Percentiles rank a stretch among this genome's conserved stretches.
Conservation (phyloP, 495 filamentous ascomycete species). For the Lophium mytilinum region DNA sequence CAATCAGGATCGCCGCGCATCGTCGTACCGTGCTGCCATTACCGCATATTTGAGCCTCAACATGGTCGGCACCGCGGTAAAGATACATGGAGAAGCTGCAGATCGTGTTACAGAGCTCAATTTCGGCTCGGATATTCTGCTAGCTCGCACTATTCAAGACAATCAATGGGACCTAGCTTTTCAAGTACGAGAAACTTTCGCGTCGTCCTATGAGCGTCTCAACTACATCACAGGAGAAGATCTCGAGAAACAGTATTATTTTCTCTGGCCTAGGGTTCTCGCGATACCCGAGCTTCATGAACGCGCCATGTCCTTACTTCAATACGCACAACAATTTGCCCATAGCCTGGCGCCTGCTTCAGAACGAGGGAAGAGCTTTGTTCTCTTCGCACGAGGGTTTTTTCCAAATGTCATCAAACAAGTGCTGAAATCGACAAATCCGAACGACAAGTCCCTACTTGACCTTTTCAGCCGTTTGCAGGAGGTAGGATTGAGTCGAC, state of each 20-base stretch:
- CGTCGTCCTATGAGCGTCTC: no score
- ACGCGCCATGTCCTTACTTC: constrained; percentile 8
- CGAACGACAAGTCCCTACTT: constrained; percentile 12
- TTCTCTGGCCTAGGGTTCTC: background rate
- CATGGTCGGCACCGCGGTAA: constrained; percentile 19
- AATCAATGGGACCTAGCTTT: constrained; percentile 22
- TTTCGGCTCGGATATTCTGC: constrained; percentile 17
- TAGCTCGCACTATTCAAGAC: constrained; percentile 16
- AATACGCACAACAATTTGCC: constrained; percentile 8
- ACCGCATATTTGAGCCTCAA: constrained; percentile 14
- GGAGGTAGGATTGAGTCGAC: background rate
- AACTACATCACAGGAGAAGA: background rate
- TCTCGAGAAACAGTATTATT: background rate
- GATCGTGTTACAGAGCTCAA: background rate
- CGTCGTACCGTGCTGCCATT: constrained; percentile 21
- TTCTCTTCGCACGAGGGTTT: constrained; percentile 2
- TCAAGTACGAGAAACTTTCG: constrained; percentile 6
- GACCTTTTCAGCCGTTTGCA: constrained; percentile 11
- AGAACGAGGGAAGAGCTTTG: background rate
- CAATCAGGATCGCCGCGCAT: constrained; percentile 8
- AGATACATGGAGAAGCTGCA: constrained; percentile 18
- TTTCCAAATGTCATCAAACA: constrained; percentile 1
- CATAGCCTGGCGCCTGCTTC: background rate
- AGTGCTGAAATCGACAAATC: background rate
- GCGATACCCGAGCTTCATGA: no score